phyloP scores from a whole-genome alignment of 306 rosid genomes.

The Fragaria iinumae region DNA sequence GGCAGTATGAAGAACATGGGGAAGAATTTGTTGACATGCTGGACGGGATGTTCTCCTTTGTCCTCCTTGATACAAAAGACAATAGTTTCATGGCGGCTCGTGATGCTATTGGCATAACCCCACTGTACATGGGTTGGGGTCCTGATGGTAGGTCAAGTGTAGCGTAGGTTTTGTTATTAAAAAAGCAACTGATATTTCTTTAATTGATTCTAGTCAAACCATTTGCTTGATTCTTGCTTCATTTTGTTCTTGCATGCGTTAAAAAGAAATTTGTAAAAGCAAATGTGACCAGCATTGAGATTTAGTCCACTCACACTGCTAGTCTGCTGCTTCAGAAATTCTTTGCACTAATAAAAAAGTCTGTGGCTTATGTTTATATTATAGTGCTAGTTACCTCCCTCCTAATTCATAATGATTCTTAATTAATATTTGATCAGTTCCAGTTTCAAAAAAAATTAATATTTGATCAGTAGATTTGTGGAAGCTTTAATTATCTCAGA shows the following conservation, averaged over 20 bases:
- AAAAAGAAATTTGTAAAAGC: neutral
- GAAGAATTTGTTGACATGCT: slow-evolving; percentile 88
- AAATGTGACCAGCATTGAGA: neutral
- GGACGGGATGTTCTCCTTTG: slow-evolving; percentile 95
- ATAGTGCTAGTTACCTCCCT: neutral
- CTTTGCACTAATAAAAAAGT: neutral
- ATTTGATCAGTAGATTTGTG: neutral
- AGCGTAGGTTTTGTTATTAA: slow-evolving; percentile 7
- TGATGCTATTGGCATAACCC: slow-evolving; percentile 87
- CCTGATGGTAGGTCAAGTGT: slow-evolving; percentile 68
- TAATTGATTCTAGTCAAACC: neutral
- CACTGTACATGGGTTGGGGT: slow-evolving; percentile 98
- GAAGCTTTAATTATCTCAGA: neutral
- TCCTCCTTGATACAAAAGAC: slow-evolving; percentile 83
- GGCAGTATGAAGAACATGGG: slow-evolving; percentile 91
- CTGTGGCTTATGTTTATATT: neutral
- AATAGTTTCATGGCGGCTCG: slow-evolving; percentile 88
- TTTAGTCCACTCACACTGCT: neutral
- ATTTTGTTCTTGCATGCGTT: neutral
- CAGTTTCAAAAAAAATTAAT: neutral
- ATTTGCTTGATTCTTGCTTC: neutral
- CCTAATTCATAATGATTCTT: neutral
- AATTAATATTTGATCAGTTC: neutral
- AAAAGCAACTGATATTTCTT: neutral
- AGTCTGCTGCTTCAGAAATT: neutral